phyloP scores from a whole-genome alignment of 2,329 filamentous ascomycete species.

The Lasiodiplodia hormozganensis region DNA sequence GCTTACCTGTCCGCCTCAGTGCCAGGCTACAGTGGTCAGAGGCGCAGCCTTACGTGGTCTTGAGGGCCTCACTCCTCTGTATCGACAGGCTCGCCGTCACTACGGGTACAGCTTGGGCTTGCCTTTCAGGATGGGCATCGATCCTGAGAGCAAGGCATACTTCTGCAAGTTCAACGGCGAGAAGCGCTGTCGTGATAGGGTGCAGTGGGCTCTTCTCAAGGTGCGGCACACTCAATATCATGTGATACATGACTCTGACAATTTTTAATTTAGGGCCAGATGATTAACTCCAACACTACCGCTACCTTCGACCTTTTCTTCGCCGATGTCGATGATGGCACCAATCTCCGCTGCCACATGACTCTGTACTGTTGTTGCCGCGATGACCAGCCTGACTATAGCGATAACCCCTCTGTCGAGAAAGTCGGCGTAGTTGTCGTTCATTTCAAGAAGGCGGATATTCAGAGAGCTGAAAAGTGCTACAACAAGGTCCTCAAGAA shows the following conservation, averaged over 20 bases:
- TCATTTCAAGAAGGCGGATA: not conserved
- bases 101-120: not conserved
- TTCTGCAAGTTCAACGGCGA: not conserved
- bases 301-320: not conserved
- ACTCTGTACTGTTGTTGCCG: not conserved
- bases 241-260: too few relatives aligned
- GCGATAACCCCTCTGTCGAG: not conserved
- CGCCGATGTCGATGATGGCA: not conserved
- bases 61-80: not conserved
- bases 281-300: not conserved
- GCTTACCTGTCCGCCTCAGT: slow-evolving; percentile 22
- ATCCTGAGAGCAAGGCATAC: not conserved
- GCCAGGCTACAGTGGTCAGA: slow-evolving; percentile 6
- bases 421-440: not conserved
- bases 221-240: too few relatives aligned
- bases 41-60: slow-evolving; percentile 18
- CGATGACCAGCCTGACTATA: not conserved
- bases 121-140: not conserved
- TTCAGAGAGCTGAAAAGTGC: not conserved
- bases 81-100: not conserved
- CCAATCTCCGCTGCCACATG: too few relatives aligned
- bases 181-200: not conserved
- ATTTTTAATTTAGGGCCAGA: too few relatives aligned
- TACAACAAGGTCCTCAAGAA: too few relatives aligned
- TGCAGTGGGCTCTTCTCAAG: not conserved